Conservation (phyloP, 768 basidiomycete genomes). For the Pulveroboletus ravenelii region DNA sequence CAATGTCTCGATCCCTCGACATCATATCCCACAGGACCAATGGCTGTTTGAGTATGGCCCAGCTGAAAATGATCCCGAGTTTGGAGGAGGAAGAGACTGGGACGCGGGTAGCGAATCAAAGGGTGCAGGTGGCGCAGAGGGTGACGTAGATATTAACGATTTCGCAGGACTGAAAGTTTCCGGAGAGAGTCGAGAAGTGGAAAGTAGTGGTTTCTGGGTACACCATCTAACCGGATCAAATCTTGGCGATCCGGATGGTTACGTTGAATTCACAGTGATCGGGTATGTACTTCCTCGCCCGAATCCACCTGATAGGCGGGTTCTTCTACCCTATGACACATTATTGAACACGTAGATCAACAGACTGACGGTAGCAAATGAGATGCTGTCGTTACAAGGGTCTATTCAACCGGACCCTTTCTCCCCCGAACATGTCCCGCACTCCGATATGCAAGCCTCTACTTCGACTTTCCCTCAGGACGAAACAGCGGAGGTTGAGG, state of each 20-base stretch:
- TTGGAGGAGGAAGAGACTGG: conserved; percentile 36
- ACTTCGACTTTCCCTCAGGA: conserved; percentile 4
- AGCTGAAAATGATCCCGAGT: conserved; percentile 76
- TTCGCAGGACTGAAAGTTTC: background rate
- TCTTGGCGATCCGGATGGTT: conserved; percentile 64
- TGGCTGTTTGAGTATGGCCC: conserved; percentile 88
- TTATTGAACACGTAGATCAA: conserved; percentile 6
- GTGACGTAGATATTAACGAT: conserved; percentile 12
- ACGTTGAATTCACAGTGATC: conserved; percentile 80
- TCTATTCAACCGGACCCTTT: conserved; percentile 78
- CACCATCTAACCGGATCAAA: conserved; percentile 61
- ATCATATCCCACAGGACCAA: conserved; percentile 76
- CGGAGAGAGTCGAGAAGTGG: conserved; percentile 30
- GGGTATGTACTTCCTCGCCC: conserved; percentile 41
- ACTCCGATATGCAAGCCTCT: conserved; percentile 11
- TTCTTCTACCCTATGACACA: background rate
- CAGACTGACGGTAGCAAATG: conserved; percentile 85
- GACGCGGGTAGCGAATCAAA: conserved; percentile 20
- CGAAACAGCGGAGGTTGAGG: conserved; percentile 18
- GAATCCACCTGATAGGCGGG: background rate
- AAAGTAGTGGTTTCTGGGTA: conserved; percentile 73
- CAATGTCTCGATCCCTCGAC: conserved; percentile 90
- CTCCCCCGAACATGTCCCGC: conserved; percentile 51
- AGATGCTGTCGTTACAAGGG: conserved; percentile 87
- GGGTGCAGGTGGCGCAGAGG: background rate